Base-by-base conservation (phyloP, 78 protist species). In the Acrasis kona region DNA sequence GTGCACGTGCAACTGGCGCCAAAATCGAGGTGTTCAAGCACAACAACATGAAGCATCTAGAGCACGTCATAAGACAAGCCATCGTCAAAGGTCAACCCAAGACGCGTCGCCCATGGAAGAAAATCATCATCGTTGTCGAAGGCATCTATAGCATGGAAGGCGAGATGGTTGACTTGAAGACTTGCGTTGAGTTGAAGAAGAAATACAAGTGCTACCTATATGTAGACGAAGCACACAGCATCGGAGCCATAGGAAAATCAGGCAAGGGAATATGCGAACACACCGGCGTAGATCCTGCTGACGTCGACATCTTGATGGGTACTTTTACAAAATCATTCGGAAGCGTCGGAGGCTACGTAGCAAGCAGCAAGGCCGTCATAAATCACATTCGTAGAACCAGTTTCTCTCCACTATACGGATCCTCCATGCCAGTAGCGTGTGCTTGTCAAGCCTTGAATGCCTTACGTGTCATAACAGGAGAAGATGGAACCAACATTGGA, bases 71-170 rank as follows among this genome's bases (percentile, higher is more conserved):
- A 67, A 73, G 89, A 27, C 34, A 34, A 4, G 74, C 94, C 37
- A 88, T 89, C 12, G 65, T 67, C 3, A 40, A 79, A 9, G 97
- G 98, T 27, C 97, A 91, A 89, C 98, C 98, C 28, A 74, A 87
- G 19, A 89, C 96, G 2, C 89, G 83, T 65, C 4, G 79, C 19
- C 98, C 96, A 35, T 91, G 97, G 96, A 84, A 74, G 28, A 88
- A 84, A 80, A 94, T 97, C 10, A 7, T 97, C 27, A 80, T 97
- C 39, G 65, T 97, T 2, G 94, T 95, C 10, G 99, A 97, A 65
- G 98, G 98, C 34, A 86, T 97, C 78, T 96, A 96, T 72, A 81
- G 91, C 7, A 97, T 97, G 99, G 99, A 96, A 57, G 99, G 99
- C n/a, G 85, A 84, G 28, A 74, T 93, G 32, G 27, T 66, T 57